phyloP scores from a whole-genome alignment of 163 green algal genomes.

The Coccomyxa subellipsoidea region DNA sequence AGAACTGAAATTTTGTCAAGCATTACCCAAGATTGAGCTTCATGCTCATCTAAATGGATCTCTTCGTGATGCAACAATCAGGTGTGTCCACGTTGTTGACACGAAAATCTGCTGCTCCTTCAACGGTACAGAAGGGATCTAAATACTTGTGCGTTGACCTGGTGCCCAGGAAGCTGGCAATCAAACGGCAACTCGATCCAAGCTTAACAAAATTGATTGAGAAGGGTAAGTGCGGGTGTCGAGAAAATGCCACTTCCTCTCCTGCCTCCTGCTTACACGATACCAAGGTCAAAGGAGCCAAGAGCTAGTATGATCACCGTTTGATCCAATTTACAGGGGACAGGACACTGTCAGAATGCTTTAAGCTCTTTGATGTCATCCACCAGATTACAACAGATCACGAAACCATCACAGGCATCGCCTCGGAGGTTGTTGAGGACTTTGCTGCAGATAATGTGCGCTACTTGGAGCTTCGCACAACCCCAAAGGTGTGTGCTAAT shows the following conservation, averaged over 20 bases:
- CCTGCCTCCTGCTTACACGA: neutral
- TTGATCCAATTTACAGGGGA: constrained; percentile 10
- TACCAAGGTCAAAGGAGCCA: constrained; percentile 13
- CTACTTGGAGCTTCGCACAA: constrained; percentile 81
- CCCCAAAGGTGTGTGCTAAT: constrained; percentile 61
- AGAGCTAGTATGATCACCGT: neutral
- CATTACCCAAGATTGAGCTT: constrained; percentile 78
- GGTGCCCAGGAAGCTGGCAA: neutral
- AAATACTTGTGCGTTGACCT: neutral
- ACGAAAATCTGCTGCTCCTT: neutral
- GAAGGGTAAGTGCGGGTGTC: neutral
- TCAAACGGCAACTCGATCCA: neutral
- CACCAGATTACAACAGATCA: constrained; percentile 57
- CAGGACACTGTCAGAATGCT: constrained; percentile 62
- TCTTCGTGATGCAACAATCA: constrained; percentile 57
- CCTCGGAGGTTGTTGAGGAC: constrained; percentile 65
- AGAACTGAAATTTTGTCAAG: constrained; percentile 43
- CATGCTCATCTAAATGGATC: constrained; percentile 83
- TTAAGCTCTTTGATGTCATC: constrained; percentile 79
- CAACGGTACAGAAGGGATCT: neutral
- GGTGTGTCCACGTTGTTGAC: neutral
- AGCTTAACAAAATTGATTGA: neutral
- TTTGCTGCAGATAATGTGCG: constrained; percentile 65
- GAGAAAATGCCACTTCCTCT: neutral
- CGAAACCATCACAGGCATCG: constrained; percentile 60